Evolutionary conservation across 768 basidiomycete genomes (phyloP), one percentile per base, ranked within the genome.

Genomic region (Lactarius deliciosus): DNA sequence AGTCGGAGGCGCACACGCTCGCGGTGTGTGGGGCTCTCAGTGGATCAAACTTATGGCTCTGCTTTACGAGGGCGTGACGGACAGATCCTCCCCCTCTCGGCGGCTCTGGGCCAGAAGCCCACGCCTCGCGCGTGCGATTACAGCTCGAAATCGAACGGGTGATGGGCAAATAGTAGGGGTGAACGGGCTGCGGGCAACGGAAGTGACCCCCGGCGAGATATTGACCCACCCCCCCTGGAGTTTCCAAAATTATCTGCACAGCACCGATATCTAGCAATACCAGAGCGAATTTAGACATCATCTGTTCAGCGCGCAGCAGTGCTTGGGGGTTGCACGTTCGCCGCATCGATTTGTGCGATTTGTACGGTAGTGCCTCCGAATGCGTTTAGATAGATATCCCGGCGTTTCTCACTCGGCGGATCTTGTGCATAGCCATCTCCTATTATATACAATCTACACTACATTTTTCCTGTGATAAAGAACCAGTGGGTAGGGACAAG

Each of bases 11-110:
- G 68, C 79, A 30, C 79, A 85, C 58, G 89, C 87, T 10, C 79
- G 79, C 63, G 76, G 80, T 32, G 76, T 89, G 10, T 93, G 88
- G 87, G 91, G 91, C n/a, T 77, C 79, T 45, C 91, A 93, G 74
- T 93, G 89, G 86, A 76, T 86, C 65, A 92, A 92, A 74, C 75
- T 92, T 60, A 80, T 94, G 25, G 81, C 79, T 30, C 74, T 90
- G 16, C 74, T 92, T 16, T 86, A 92, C 68, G 82, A 87, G 60
- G 86, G 87, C 9, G 79, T 85, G 47, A 90, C 85, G 0, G 0
- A 75, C 72, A 5, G 88, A 88, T 6, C 54, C 66, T 53, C 6
- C 53, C 22, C 77, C 85, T 61, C 81, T 79, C 57, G 77, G 76
- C 57, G 70, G 77, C 32, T 50, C 70, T 34, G 64, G 79, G 68